phyloP scores from a whole-genome alignment of 768 basidiomycete species.

The Favolaschia claudopus region DNA sequence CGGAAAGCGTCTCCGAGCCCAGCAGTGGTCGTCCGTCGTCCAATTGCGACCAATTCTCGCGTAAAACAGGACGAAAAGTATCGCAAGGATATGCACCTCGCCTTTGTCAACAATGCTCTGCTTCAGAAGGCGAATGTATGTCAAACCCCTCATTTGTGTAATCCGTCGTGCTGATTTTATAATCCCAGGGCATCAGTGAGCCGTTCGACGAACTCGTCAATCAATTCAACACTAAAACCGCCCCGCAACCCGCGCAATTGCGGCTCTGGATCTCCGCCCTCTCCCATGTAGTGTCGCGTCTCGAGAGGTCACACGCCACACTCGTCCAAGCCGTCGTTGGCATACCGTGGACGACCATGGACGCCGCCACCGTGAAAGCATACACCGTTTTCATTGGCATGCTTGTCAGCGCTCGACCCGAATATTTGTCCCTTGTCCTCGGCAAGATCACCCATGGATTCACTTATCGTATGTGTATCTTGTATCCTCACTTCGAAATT shows the following conservation, averaged over 20 bases:
- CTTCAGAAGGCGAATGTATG: slow-evolving; percentile 75
- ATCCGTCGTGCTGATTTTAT: slow-evolving; percentile 22
- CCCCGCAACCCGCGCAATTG: slow-evolving; percentile 61
- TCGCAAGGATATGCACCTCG: slow-evolving; percentile 83
- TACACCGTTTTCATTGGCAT: slow-evolving; percentile 92
- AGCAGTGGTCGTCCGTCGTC: slow-evolving; percentile 49
- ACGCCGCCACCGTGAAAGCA: slow-evolving; percentile 82
- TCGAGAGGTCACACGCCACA: slow-evolving; percentile 80
- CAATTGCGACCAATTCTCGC: slow-evolving; percentile 81
- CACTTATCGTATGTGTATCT: slow-evolving; percentile 77
- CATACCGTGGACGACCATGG: slow-evolving; percentile 94
- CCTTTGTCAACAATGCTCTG: slow-evolving; percentile 83
- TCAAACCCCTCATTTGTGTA: slow-evolving; percentile 21
- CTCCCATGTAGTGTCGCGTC: slow-evolving; percentile 89
- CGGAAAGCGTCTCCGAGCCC: slow-evolving; percentile 36
- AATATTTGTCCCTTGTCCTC: slow-evolving; percentile 88
- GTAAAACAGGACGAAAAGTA: slow-evolving; percentile 80
- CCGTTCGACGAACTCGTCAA: slow-evolving; percentile 90
- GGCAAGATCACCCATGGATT: slow-evolving; percentile 85
- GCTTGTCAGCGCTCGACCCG: slow-evolving; percentile 89
- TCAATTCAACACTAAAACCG: slow-evolving; percentile 73
- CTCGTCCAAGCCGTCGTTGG: slow-evolving; percentile 88
- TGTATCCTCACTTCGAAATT: slow-evolving; percentile 1
- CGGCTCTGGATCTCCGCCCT: slow-evolving; percentile 86
- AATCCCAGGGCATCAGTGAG: slow-evolving; percentile 73